These are phyloP conservation scores for Cinnamomum chago DNA, from an alignment of 164 flowering plant species.

Conservation along the genomic window DNA sequence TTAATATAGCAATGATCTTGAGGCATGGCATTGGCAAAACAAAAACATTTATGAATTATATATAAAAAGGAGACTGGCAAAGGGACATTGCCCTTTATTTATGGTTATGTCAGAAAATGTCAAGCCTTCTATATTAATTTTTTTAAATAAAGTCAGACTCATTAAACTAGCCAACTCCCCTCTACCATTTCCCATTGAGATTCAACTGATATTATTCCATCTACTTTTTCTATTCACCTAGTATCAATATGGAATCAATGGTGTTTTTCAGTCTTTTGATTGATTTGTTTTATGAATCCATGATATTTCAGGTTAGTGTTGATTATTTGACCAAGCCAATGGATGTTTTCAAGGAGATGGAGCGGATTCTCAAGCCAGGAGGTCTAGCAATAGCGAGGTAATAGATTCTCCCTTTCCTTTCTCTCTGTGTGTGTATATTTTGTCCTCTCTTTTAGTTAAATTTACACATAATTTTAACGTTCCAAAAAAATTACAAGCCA, in stretches of 20 bases:
- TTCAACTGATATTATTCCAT: neutral
- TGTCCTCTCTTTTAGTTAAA: neutral
- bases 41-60: neutral
- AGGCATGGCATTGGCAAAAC: neutral
- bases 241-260: neutral
- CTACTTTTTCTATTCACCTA: neutral
- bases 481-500: neutral
- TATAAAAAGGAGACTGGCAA: neutral
- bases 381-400: conserved; percentile 84
- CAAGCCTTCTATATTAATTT: neutral
- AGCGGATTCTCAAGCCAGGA: conserved; percentile 80
- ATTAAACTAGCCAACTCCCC: neutral
- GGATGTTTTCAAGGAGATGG: conserved; percentile 88
- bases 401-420: neutral
- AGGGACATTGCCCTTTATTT: neutral
- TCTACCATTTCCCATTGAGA: neutral
- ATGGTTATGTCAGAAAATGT: neutral
- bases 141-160: neutral
- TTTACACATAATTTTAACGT: neutral
- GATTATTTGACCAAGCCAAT: conserved; percentile 86
- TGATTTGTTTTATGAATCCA: neutral
- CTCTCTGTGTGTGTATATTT: neutral
- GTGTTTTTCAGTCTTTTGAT: neutral
- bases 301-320: conserved; percentile 74
- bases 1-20: neutral